Conservation (phyloP, 352 stramenopile genomes). For the Globisporangium heterothallicum region DNA sequence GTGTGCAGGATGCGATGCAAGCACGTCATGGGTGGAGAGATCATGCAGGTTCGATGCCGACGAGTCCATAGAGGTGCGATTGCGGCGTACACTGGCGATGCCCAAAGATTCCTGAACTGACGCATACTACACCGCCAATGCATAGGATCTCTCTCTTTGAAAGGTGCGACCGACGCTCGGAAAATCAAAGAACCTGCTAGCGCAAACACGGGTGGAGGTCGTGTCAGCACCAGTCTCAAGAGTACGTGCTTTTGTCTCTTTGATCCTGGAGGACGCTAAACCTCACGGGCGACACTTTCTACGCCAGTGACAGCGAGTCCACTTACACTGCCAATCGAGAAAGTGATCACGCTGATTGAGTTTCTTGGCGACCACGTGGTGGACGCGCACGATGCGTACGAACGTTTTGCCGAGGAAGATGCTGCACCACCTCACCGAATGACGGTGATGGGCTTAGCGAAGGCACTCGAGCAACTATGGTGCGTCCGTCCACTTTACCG, state of each 20-base stretch:
- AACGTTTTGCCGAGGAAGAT: conserved; percentile 26
- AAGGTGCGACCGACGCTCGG: conserved; percentile 1
- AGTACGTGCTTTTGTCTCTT: neutral
- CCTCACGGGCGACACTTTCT: no score
- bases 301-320: no score
- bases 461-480: conserved; percentile 41
- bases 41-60: conserved; percentile 46
- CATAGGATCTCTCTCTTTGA: conserved; percentile 3
- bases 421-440: conserved; percentile 19
- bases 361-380: conserved; percentile 55
- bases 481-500: conserved; percentile 15
- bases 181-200: no score
- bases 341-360: conserved; percentile 55
- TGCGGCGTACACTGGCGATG: neutral
- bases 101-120: no score
- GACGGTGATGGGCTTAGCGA: conserved; percentile 36
- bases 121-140: no score
- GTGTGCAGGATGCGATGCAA: conserved; percentile 22
- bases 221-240: neutral
- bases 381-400: conserved; percentile 50
- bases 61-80: conserved; percentile 21
- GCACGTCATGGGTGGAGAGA: conserved; percentile 42
- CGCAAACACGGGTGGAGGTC: no score
- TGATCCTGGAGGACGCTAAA: no score
- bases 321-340: conserved; percentile 21